Evolutionary conservation across 305 asterid species (phyloP).

Genomic region (Ruellia speciosa): DNA sequence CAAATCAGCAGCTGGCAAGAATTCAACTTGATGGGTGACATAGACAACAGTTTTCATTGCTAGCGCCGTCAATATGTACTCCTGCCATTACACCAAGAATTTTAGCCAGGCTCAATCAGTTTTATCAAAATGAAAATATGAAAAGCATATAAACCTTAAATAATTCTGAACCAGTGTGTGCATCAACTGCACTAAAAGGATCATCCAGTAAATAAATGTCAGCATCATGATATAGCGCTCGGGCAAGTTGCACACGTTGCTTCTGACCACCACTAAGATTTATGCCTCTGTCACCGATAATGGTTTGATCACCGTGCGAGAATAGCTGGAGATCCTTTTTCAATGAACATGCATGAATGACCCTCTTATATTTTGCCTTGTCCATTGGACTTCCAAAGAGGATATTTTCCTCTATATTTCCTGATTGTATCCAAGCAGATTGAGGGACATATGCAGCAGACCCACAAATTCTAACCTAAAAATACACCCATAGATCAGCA

Average conservation of each 20-base stretch:
- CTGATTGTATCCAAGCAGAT: conserved; percentile 97
- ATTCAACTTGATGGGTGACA: conserved; percentile 95
- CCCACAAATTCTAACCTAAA: conserved; percentile 78
- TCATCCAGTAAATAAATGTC: conserved; percentile 66
- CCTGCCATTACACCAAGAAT: conserved; percentile 49
- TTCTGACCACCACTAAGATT: conserved; percentile 76
- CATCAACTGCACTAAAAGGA: conserved; percentile 77
- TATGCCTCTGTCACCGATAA: conserved; percentile 67
- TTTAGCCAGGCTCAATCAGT: conserved; percentile 22
- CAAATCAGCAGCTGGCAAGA: conserved; percentile 84
- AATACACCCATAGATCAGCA: conserved; percentile 24
- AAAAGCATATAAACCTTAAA: conserved; percentile 42
- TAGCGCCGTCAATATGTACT: conserved; percentile 75
- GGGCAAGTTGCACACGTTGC: conserved; percentile 68
- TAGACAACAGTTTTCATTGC: conserved; percentile 68
- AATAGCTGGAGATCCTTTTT: conserved; percentile 52
- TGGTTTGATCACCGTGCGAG: conserved; percentile 62
- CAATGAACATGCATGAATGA: conserved; percentile 67
- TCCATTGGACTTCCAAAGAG: conserved; percentile 94
- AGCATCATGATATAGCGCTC: conserved; percentile 64
- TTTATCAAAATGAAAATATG: conserved; percentile 7
- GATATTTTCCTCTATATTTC: conserved; percentile 83
- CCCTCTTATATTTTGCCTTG: conserved; percentile 75
- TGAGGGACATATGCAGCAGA: conserved; percentile 88
- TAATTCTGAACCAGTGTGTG: conserved; percentile 71